Conservation (phyloP, 2,329 filamentous ascomycete species). For the Diaporthe vaccinii region DNA sequence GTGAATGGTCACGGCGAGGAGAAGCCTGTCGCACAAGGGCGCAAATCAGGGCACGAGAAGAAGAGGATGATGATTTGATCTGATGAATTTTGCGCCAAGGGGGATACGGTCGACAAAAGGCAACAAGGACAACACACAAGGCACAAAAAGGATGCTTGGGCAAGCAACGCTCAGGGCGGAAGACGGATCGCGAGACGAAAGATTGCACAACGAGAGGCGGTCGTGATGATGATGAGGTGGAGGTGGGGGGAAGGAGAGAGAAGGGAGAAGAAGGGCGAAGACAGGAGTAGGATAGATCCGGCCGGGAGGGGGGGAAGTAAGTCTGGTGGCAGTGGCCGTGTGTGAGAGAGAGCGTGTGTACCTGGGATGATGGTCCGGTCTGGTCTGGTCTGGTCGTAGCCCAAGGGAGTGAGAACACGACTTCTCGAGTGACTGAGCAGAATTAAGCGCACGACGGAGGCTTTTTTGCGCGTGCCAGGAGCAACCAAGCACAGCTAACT, state of each 20-base stretch:
- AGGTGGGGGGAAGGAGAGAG: conserved; percentile 9
- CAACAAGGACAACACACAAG: conserved; percentile 30
- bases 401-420: conserved; percentile 28
- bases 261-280: conserved; percentile 33
- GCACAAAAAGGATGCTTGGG: conserved; percentile 40
- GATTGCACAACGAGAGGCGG: conserved; percentile 36
- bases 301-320: conserved; percentile 34
- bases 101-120: conserved; percentile 26
- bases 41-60: conserved; percentile 34
- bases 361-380: conserved; percentile 24
- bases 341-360: conserved; percentile 5
- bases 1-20: conserved; percentile 22
- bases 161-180: conserved; percentile 41
- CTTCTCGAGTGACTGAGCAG: conserved; percentile 18
- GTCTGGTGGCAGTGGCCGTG: conserved; percentile 29
- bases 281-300: conserved; percentile 31
- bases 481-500: conserved; percentile 34
- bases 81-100: conserved; percentile 36
- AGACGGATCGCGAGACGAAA: conserved; percentile 36
- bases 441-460: conserved; percentile 31
- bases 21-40: conserved; percentile 29
- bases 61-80: conserved; percentile 33
- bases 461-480: conserved; percentile 31
- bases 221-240: conserved; percentile 23
- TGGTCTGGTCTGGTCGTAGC: conserved; percentile 24